A percentile compares a stretch with the other conserved stretches of the same genome.
phyloP scores from a whole-genome alignment of 2,329 filamentous ascomycete genomes.

The Apiospora koreana region DNA sequence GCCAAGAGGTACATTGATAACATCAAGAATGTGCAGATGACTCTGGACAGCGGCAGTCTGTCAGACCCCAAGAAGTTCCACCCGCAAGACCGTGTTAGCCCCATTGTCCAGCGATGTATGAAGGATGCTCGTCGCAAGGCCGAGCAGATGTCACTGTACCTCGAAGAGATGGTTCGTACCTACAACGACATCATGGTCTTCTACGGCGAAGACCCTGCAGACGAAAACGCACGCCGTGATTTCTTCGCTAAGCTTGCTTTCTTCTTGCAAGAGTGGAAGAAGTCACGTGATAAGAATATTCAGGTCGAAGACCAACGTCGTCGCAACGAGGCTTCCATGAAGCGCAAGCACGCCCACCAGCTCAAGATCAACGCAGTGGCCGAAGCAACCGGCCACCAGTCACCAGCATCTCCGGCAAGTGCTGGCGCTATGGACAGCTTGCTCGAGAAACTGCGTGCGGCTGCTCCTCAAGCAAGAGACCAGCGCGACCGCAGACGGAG shows the following conservation, averaged over 20 bases:
- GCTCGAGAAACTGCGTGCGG: constrained; percentile 90
- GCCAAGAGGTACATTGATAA: constrained; percentile 93
- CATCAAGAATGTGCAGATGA: constrained; percentile 89
- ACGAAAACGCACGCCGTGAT: constrained; percentile 90
- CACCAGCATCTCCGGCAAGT: constrained; percentile 66
- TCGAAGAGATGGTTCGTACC: constrained; percentile 87
- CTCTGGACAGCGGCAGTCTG: constrained; percentile 88
- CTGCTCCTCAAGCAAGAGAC: constrained; percentile 85
- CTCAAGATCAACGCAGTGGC: constrained; percentile 55
- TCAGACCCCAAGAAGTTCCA: constrained; percentile 98
- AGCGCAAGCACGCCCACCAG: constrained; percentile 78
- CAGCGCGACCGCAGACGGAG: constrained; percentile 85
- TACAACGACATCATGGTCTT: constrained; percentile 97
- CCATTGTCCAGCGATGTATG: constrained; percentile 90
- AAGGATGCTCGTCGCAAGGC: constrained; percentile 95
- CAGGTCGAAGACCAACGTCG: constrained; percentile 77
- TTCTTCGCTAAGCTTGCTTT: constrained; percentile 93
- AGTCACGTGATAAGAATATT: constrained; percentile 90
- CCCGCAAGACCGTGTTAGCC: constrained; percentile 90
- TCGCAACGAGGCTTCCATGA: constrained; percentile 89
- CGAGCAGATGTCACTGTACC: constrained; percentile 89
- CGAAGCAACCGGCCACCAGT: constrained; percentile 39
- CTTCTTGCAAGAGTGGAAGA: constrained; percentile 95
- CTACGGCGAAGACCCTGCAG: constrained; percentile 89
- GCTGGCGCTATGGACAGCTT: constrained; percentile 95